phyloP scores from a whole-genome alignment of 1,284 basidiomycete genomes.

The Phenoliferia sp. region DNA sequence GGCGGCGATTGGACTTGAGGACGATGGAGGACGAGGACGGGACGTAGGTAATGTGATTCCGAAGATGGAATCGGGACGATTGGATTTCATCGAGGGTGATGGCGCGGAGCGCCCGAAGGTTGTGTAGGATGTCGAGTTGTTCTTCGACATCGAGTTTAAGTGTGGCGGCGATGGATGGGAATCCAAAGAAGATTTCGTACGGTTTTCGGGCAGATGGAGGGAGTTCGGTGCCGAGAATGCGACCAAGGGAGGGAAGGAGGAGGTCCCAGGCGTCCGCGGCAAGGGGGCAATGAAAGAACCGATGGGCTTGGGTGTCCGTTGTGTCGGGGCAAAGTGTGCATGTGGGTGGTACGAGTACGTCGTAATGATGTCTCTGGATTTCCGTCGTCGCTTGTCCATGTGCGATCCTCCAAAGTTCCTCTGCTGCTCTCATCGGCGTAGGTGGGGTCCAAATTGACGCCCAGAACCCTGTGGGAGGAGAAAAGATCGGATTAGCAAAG shows the following conservation, averaged over 20 bases:
- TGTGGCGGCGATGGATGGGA: neutral
- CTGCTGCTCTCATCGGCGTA: too few relatives aligned
- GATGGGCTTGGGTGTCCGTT: neutral
- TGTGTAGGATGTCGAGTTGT: neutral
- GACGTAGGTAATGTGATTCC: neutral
- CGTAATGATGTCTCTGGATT: neutral
- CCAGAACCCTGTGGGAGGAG: too few relatives aligned
- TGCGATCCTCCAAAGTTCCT: too few relatives aligned
- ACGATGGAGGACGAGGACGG: neutral
- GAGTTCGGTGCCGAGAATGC: neutral
- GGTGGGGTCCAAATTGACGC: too few relatives aligned
- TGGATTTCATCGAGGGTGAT: neutral
- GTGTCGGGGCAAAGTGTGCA: neutral
- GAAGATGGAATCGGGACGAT: neutral
- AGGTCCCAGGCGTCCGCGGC: neutral
- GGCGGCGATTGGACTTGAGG: neutral
- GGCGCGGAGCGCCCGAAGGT: neutral
- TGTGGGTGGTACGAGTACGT: neutral
- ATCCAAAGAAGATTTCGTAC: neutral
- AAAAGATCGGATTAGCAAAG: too few relatives aligned
- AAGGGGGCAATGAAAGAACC: neutral
- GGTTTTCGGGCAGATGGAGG: neutral
- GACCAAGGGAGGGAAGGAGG: neutral
- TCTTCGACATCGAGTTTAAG: neutral
- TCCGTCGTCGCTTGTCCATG: too few relatives aligned